Evolutionary conservation across 2,329 filamentous ascomycete genomes (phyloP).

Genomic region (Epichloe amarillans): DNA sequence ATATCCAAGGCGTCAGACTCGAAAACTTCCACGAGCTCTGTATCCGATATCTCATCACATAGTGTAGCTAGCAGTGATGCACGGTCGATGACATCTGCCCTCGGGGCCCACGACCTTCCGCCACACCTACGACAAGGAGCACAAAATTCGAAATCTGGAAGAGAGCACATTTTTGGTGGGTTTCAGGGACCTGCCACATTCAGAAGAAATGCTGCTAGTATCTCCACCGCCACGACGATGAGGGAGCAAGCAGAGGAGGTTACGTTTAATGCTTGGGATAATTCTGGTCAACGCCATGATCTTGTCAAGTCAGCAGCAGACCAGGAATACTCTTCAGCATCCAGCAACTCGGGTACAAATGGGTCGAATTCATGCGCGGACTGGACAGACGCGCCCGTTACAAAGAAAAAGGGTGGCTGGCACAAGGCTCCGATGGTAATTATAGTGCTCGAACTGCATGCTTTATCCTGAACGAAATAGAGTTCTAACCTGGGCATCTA

Average conservation of each 20-base stretch:
- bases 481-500: neutral
- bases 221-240: conserved; percentile 20
- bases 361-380: neutral
- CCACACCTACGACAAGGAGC: neutral
- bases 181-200: neutral
- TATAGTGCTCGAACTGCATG: conserved; percentile 1
- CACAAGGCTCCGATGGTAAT: conserved; percentile 8
- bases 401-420: conserved; percentile 12
- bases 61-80: neutral
- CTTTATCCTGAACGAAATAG: neutral
- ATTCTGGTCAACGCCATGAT: conserved; percentile 11
- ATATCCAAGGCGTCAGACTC: neutral
- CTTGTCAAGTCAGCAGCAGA: conserved; percentile 13
- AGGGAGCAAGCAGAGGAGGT: conserved; percentile 7
- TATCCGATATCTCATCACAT: neutral
- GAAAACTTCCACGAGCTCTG: neutral
- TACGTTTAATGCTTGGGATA: conserved; percentile 20
- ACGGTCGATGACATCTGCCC: neutral
- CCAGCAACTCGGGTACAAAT: neutral
- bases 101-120: neutral
- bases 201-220: conserved; percentile 3
- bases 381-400: neutral
- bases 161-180: neutral
- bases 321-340: conserved; percentile 5
- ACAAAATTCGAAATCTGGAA: neutral